Base-by-base conservation (phyloP, 805 yeast species). In the Saturnispora silvae region DNA sequence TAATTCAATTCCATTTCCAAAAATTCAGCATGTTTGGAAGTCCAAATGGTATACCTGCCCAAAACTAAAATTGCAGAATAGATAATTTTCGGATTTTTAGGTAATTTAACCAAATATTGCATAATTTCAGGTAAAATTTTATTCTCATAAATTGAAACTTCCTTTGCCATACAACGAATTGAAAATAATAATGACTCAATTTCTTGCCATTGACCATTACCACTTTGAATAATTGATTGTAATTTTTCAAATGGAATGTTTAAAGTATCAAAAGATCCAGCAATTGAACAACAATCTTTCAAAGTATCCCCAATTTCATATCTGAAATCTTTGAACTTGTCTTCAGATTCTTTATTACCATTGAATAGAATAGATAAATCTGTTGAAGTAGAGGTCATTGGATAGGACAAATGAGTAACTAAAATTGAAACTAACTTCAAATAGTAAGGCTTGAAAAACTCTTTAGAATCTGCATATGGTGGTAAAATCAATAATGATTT, bases 261-360 rank as follows among this genome's bases (percentile, higher is more conserved):
- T 25, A 92, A 64, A 0, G 95, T 85, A 28, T 59, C 63, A 8
- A 71, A 60, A 3, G 94, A 67, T 1, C 97, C 97, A 30, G 84
- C 76, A 3, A 92, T 89, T 2, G 83, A 82, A 48, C 96, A 83
- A 63, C 97, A 86, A 54, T 86, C 95, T 53, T 94, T 94, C 43
- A 92, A 63, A n/a, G 89, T 95, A 56, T 92, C 97, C 27, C 97
- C 97, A 82, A 92, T 83, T 40, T 85, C 95, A 59, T 92, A 92
- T 51, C 99, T 70, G 60, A 89, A 92, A 41, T 85, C 94, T 51
- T 83, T 77, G 56, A 92, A 92, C 57, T 85, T 83, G 53, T 94
- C 98, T 53, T 86, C 95, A 38, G 74, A 81, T 53, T 85, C 96
- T 46, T 65, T 68, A 50, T 82, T 85, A 31, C 70, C 68, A 19